Evolutionary conservation across 345 rosid species (phyloP), one percentile per base, ranked within the genome.

Genomic region (Durio zibethinus): DNA sequence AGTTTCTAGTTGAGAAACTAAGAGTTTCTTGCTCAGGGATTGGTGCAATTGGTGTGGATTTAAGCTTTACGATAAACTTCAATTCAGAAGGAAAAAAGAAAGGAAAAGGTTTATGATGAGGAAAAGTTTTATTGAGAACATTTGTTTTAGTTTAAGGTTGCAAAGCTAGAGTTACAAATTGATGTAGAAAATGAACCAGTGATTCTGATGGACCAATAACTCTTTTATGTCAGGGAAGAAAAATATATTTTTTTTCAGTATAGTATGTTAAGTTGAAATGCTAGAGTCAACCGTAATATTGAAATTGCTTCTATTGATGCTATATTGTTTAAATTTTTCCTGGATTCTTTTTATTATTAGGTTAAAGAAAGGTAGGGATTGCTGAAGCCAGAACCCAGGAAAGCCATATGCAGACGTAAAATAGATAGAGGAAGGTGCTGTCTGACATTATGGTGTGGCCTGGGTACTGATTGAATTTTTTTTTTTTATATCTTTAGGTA

Each of bases 391-490:
- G 45, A 72, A 72, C 75, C 75, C 3, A 21, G 75, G 62, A 53
- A 72, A 72, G 61, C 31, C 47, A 5, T 52, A 33, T 20, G 10
- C 47, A 35, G 31, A 72, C 20, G 47, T 47, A 70, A 48, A 18
- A 70, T 72, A 52, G 61, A 35, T 52, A 20, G 47, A 31, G 43
- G 75, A 52, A 72, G 62, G 75, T 38, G 62, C 9, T 72, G n/a
- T 52, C 27, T 35, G 62, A 52, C 45, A 71, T 50, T 31, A 50
- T 47, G 53, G 74, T 50, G 75, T 72, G 61, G 61, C n/a, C 45
- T 52, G 75, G 45, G n/a, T 72, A 52, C n/a, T n/a, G 62, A 72
- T 72, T 72, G 62, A n/a, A 33, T 11, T 33, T 50, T 72, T 72
- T 72, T 72, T 33, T 52, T 40, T 52, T 52, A 6, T 23, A 72